Percentiles rank a stretch among this genome's conserved stretches.
These are phyloP conservation scores for Lipomyces kockii DNA, from an alignment of 805 yeast species.

Conservation along the genomic window DNA sequence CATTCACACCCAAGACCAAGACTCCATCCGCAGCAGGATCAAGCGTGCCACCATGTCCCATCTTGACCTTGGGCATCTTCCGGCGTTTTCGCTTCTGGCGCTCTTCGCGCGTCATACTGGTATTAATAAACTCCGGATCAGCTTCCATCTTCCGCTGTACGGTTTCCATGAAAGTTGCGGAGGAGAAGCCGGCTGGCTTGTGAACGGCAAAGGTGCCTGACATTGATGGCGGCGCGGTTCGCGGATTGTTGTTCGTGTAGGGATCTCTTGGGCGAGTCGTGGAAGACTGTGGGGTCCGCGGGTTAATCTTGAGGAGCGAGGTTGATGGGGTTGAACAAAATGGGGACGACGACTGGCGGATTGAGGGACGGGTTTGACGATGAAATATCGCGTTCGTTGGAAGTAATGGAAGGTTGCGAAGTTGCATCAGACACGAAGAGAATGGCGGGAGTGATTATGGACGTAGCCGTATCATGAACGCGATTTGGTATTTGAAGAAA, in stretches of 20 bases:
- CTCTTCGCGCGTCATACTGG: slow-evolving; percentile 48
- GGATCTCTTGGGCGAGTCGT: not conserved
- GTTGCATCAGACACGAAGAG: not conserved
- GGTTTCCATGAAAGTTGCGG: slow-evolving; percentile 71
- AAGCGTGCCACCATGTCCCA: slow-evolving; percentile 98
- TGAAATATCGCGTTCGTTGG: not conserved
- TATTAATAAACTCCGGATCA: slow-evolving; percentile 61
- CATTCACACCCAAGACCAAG: slow-evolving; percentile 83
- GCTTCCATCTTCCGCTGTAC: slow-evolving; percentile 66
- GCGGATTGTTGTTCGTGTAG: not conserved
- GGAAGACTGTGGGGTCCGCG: not conserved
- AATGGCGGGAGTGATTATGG: not conserved
- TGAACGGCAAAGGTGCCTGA: slow-evolving; percentile 92
- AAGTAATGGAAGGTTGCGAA: not conserved
- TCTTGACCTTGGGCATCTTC: slow-evolving; percentile 59
- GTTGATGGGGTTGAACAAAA: not conserved
- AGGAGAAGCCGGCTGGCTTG: slow-evolving; percentile 85
- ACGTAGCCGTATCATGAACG: not conserved
- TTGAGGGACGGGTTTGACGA: not conserved
- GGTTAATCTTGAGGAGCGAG: not conserved
- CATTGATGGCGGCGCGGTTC: slow-evolving; percentile 51
- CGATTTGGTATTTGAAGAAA: too few relatives aligned
- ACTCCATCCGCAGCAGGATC: slow-evolving; percentile 98
- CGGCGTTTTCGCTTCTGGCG: slow-evolving; percentile 51
- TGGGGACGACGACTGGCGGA: not conserved